Percentiles rank a stretch among this genome's conserved stretches.
phyloP scores from a whole-genome alignment of 495 filamentous ascomycete species.

The Elaphomyces granulatus region DNA sequence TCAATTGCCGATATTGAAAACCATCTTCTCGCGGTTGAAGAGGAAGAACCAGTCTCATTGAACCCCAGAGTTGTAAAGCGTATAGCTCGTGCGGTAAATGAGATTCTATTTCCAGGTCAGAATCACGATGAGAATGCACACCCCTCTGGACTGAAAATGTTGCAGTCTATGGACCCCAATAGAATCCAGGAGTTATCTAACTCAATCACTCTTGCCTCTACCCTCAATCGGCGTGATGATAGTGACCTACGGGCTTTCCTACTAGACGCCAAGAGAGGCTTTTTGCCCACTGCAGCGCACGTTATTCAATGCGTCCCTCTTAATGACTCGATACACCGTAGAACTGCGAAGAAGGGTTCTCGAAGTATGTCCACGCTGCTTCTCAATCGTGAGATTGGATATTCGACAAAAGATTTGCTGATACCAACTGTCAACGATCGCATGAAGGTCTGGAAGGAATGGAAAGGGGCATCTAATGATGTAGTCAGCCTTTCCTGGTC shows the following conservation, averaged over 20 bases:
- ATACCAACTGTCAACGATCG: background rate
- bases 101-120: background rate
- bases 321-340: background rate
- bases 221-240: conserved; percentile 4
- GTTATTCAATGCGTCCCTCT: conserved; percentile 3
- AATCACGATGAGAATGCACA: background rate
- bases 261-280: conserved; percentile 8
- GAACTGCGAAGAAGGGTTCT: background rate
- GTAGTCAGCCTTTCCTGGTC: conserved; percentile 35
- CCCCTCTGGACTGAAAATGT: background rate
- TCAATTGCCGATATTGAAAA: background rate
- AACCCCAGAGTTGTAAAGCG: background rate
- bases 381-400: background rate
- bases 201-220: conserved; percentile 3
- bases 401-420: background rate
- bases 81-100: background rate
- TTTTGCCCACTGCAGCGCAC: conserved; percentile 6
- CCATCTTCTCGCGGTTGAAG: background rate
- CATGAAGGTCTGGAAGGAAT: conserved; percentile 24
- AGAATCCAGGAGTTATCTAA: conserved; percentile 2
- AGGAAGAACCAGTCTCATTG: background rate
- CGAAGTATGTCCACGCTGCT: background rate
- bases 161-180: background rate
- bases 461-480: conserved; percentile 41
- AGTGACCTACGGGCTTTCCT: conserved; percentile 10